Evolutionary conservation across 257 asterid species (phyloP), one percentile per base, ranked within the genome.

Genomic region (Nicotiana knightiana): DNA sequence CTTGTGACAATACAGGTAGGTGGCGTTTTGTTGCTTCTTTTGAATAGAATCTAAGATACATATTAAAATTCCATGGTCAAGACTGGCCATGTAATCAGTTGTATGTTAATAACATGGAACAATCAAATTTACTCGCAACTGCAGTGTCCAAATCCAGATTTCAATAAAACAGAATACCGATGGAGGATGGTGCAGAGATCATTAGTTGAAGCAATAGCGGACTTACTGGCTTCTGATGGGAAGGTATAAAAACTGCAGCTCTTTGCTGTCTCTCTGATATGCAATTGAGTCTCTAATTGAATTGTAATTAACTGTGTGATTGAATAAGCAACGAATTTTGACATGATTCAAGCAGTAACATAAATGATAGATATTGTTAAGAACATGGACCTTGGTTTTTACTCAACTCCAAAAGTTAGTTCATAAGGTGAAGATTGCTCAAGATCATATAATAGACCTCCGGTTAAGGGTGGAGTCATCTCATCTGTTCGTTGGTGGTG

Each of bases 141-240:
- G 85, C 93, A 96, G 99, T 96, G 99, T 85, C 99, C 99, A 12
- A 96, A 96, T 89, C 99, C 99, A 13, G 98, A 96, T 87, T 96
- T 96, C 90, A 93, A 93, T 90, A 92, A 86, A 81, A 91, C 97
- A 85, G 94, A 90, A 77, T 82, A 91, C 73, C 91, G 98, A 30
- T 93, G 98, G 98, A 89, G 97, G 84, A 93, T 94, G 98, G 81
- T 94, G 87, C 99, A 87, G 80, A 90, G 92, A 86, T 88, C 98
- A 83, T 88, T 96, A 87, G 92, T 94, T 71, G 97, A 94, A 93
- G 98, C 99, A 68, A 88, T 94, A 84, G 87, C 87, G 66, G 93
- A 92, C 89, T 80, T 84, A 84, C 92, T 94, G 64, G 84, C 86
- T 32, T 54, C 73, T 66, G 93, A 89, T 66, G 98, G 99, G 76